A percentile compares a stretch with the other conserved stretches of the same genome.
These are phyloP conservation scores for Xylariaceae sp. DNA, from an alignment of 2,329 filamentous ascomycete genomes.

Conservation along the genomic window DNA sequence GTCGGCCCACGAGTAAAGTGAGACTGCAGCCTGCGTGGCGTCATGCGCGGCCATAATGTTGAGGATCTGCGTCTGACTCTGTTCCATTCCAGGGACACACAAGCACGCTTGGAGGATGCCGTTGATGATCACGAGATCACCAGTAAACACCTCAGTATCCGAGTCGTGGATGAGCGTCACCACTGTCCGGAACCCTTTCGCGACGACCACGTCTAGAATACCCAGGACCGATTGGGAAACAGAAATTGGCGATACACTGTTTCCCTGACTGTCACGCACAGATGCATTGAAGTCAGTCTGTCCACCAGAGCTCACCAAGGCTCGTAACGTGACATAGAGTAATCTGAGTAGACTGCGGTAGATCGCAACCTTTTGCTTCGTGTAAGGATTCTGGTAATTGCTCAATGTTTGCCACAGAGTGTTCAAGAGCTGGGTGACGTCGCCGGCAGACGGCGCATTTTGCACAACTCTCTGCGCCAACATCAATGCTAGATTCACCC, in stretches of 20 bases:
- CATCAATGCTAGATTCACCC: constrained; percentile 76
- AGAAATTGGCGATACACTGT: constrained; percentile 37
- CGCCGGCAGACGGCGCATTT: constrained; percentile 44
- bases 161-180: constrained; percentile 78
- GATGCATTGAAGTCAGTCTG: constrained; percentile 19
- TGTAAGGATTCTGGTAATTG: constrained; percentile 50
- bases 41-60: constrained; percentile 66
- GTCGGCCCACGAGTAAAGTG: constrained; percentile 91
- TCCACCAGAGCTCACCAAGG: constrained; percentile 44
- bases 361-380: constrained; percentile 54
- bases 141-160: constrained; percentile 58
- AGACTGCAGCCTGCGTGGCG: constrained; percentile 73
- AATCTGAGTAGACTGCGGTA: constrained; percentile 80
- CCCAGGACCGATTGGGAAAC: constrained; percentile 65
- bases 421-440: constrained; percentile 47
- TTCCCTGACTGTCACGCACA: constrained; percentile 29
- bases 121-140: constrained; percentile 81
- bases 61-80: constrained; percentile 65
- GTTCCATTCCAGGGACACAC: constrained; percentile 68
- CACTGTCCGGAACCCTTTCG: constrained; percentile 73
- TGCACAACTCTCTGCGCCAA: constrained; percentile 74
- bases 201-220: constrained; percentile 73
- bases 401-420: constrained; percentile 50
- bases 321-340: constrained; percentile 74
- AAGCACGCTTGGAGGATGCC: constrained; percentile 83